Percentiles rank a stretch among this genome's conserved stretches.
These are phyloP conservation scores for Kregervanrija fluxuum DNA, from an alignment of 805 yeast species.

Conservation along the genomic window DNA sequence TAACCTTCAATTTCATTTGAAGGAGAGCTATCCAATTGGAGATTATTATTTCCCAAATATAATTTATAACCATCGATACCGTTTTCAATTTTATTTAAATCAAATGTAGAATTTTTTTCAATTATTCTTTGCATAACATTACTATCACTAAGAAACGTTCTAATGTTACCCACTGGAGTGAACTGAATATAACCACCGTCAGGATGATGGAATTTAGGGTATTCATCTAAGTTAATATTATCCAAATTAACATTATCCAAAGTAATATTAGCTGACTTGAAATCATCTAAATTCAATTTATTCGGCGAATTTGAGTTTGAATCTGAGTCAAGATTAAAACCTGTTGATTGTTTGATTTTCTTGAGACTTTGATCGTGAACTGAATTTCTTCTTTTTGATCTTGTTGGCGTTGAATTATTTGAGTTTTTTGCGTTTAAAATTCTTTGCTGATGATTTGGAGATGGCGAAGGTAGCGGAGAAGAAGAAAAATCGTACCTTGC, in stretches of 20 bases:
- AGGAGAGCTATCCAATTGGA: conserved; percentile 19
- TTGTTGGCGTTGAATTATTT: conserved; percentile 9
- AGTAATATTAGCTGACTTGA: conserved; percentile 20
- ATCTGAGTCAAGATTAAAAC: conserved; percentile 4
- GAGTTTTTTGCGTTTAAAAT: conserved; percentile 10
- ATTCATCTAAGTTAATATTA: conserved; percentile 33
- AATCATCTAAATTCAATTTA: conserved; percentile 27
- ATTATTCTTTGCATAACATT: conserved; percentile 41
- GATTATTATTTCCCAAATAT: conserved; percentile 18
- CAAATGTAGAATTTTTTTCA: conserved; percentile 36
- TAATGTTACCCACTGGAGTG: conserved; percentile 56
- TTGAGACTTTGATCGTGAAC: conserved; percentile 26
- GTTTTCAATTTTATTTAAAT: conserved; percentile 22
- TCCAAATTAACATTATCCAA: conserved; percentile 16
- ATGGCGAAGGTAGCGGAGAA: conserved; percentile 4
- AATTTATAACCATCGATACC: conserved; percentile 33
- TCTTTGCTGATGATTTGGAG: conserved; percentile 12
- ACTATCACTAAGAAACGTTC: conserved; percentile 34
- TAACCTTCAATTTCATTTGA: conserved; percentile 27
- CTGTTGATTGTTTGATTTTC: conserved; percentile 20
- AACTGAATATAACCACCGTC: conserved; percentile 56
- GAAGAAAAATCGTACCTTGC: conserved; percentile 1
- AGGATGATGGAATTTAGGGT: conserved; percentile 53
- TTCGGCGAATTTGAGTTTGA: conserved; percentile 20
- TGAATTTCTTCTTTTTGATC: conserved; percentile 32